Evolutionary conservation across 2,329 filamentous ascomycete species (phyloP), one percentile per base, ranked within the genome.

Genomic region (Pestalotiopsis sp.): DNA sequence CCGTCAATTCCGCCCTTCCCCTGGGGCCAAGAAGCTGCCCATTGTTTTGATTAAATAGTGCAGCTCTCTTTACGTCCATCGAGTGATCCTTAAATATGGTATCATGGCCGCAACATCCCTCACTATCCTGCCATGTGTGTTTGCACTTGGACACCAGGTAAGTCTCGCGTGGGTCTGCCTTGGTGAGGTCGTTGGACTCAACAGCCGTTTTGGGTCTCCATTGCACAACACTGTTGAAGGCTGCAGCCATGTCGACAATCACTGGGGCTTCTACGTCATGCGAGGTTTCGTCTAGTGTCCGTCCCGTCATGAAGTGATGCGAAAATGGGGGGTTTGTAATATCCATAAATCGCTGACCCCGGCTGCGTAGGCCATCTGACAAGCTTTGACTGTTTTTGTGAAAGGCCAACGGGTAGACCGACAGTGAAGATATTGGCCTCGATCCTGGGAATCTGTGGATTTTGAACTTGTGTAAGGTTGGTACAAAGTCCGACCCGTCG

Each of bases 181-280:
- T 65, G 6, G 62, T 52, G 4, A 65, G 36, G 14, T 52, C 36
- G 7, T 17, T 12, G 11, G 20, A 5, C 0, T 27, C 23, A 17
- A 65, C 23, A 2, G 12, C 36, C n/a, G 7, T 25, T 13, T 17
- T 11, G 9, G 38, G 39, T 27, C 20, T 45, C 62, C 62, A 65
- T 13, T 64, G 31, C 1, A 12, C 11, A 25, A 27, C 38, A 4
- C n/a, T 41, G 27, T 57, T 57, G 49, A 39, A n/a, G 3, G 45
- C 64, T 4, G 56, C 52, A 11, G 52, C 45, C 23, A 66, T 66
- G 27, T 66, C 64, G 25, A 61, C 60, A 14, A 67, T 69, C 23
- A 39, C 31, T 67, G 27, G 65, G 1, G 64, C 63, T 38, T 58
- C 68, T 0, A 57, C n/a, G 23, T 60, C 52, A 67, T 38, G 57